Evolutionary conservation across 805 yeast species (phyloP), one percentile per base, ranked within the genome.

Genomic region (Ogataea neopini): DNA sequence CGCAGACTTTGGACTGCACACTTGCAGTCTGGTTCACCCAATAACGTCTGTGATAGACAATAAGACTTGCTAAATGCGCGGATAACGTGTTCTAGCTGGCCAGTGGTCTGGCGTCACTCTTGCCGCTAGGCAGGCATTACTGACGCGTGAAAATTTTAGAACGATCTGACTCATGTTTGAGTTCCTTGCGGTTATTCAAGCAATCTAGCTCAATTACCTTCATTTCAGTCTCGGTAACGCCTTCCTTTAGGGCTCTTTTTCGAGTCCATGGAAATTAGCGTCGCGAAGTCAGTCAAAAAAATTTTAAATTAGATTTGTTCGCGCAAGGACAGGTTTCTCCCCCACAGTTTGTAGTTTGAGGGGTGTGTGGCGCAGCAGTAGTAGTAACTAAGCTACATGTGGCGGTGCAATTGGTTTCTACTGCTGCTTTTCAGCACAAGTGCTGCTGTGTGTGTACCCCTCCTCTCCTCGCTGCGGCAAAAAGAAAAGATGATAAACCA

Each of bases 11-110:
- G 23, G 19, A 18, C 23, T 13, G 7, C 20, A n/a, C 33, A 10
- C 25, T 39, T 39, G 42, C 42, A 39, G 42, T 14, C 20, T 8
- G 42, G 34, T 39, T n/a, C 15, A 15, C 42, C 42, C 42, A 39
- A 25, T 39, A 18, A 25, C 18, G 13, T 39, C 18, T 20, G 8
- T 19, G 15, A 22, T 30, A 22, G 37, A 34, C 37, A 34, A 34
- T 34, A 34, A 20, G 11, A 17, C 23, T 34, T 22, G 11, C 6
- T 14, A 4, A 23, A 10, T 15, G n/a, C 25, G 42, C 42, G 42
- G 42, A 18, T 17, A 39, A 10, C 30, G 40, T 30, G 40, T 25
- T 23, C 10, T 23, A 20, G 15, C 23, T 17, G 6, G 18, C 13
- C n/a, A n/a, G 10, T 19, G 9, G n/a, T 13, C 20, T 17, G 22